phyloP scores from a whole-genome alignment of 2,329 filamentous ascomycete species.

The Trichoderma cornu-damae region DNA sequence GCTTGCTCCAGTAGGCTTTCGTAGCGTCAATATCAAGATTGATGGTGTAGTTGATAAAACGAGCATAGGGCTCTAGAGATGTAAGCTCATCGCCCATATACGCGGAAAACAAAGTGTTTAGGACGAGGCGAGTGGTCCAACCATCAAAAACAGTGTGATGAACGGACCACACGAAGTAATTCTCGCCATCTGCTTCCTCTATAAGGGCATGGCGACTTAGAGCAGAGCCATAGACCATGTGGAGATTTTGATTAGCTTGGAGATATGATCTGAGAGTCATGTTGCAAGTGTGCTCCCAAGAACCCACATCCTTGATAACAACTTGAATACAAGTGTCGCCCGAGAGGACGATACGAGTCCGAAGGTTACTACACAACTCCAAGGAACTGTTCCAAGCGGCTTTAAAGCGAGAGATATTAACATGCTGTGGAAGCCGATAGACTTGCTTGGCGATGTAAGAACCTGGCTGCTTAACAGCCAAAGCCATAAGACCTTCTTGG shows the following conservation, averaged over 20 bases:
- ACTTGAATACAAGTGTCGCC: conserved; percentile 14
- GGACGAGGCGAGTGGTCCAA: neutral
- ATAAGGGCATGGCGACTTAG: conserved; percentile 1
- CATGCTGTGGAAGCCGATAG: conserved; percentile 6
- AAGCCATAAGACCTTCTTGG: conserved; percentile 36
- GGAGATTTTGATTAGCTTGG: neutral
- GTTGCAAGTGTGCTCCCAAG: neutral
- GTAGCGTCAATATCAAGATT: conserved; percentile 1
- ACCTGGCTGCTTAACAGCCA: conserved; percentile 24
- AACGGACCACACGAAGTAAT: conserved; percentile 7
- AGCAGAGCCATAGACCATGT: conserved; percentile 9
- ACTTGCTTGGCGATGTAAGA: conserved; percentile 22
- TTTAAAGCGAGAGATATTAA: conserved; percentile 20
- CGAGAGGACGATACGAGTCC: conserved; percentile 22
- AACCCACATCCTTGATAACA: conserved; percentile 14
- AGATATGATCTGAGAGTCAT: conserved; percentile 9
- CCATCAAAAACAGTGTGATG: conserved; percentile 14
- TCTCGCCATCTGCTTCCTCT: neutral
- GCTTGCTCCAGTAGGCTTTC: conserved; percentile 7
- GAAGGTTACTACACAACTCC: conserved; percentile 20
- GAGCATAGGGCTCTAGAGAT: conserved; percentile 29
- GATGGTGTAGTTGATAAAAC: conserved; percentile 19
- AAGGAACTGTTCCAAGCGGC: conserved; percentile 21
- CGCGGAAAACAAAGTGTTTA: neutral
- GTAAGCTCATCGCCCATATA: neutral